Evolutionary conservation across 768 basidiomycete species (phyloP).

Genomic region (Termitomyces bulborhizus): DNA sequence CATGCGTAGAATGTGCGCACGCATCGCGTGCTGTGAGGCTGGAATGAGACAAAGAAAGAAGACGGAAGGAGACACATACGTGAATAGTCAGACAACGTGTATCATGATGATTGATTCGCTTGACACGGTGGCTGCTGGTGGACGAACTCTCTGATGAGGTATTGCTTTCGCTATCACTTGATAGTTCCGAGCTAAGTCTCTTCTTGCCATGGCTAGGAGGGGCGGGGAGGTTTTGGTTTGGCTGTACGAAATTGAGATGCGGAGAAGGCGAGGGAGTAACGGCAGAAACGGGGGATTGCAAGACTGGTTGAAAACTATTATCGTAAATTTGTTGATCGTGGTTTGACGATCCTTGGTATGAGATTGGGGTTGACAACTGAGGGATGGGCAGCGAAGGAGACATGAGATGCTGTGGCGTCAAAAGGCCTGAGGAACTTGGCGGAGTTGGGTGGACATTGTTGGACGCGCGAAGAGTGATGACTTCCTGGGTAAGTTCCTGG

Average conservation of each 20-base stretch:
- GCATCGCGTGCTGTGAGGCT: slow-evolving; percentile 57
- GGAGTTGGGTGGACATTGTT: slow-evolving; percentile 20
- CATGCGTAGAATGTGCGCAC: slow-evolving; percentile 51
- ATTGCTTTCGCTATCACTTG: slow-evolving; percentile 28
- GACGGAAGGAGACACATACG: slow-evolving; percentile 27
- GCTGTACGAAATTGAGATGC: slow-evolving; percentile 13
- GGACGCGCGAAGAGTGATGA: slow-evolving; percentile 37
- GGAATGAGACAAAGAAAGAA: background rate
- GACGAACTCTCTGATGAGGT: slow-evolving; percentile 32
- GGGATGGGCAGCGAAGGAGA: slow-evolving; percentile 24
- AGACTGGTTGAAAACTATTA: slow-evolving; percentile 9
- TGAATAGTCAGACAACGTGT: slow-evolving; percentile 62
- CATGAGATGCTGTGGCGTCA: slow-evolving; percentile 24
- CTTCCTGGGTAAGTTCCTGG: slow-evolving; percentile 47
- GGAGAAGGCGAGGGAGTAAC: slow-evolving; percentile 28
- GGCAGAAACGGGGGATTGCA: slow-evolving; percentile 17
- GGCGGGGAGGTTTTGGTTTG: slow-evolving; percentile 10
- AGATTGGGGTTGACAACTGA: slow-evolving; percentile 28
- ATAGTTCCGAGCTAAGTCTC: slow-evolving; percentile 23
- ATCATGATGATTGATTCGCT: slow-evolving; percentile 57
- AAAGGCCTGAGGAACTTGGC: slow-evolving; percentile 14
- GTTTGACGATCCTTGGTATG: slow-evolving; percentile 29
- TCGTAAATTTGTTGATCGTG: slow-evolving; percentile 10
- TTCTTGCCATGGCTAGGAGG: slow-evolving; percentile 18
- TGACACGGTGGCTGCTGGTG: slow-evolving; percentile 24